phyloP scores from a whole-genome alignment of 148 eudicot species.

The Simmondsia chinensis region DNA sequence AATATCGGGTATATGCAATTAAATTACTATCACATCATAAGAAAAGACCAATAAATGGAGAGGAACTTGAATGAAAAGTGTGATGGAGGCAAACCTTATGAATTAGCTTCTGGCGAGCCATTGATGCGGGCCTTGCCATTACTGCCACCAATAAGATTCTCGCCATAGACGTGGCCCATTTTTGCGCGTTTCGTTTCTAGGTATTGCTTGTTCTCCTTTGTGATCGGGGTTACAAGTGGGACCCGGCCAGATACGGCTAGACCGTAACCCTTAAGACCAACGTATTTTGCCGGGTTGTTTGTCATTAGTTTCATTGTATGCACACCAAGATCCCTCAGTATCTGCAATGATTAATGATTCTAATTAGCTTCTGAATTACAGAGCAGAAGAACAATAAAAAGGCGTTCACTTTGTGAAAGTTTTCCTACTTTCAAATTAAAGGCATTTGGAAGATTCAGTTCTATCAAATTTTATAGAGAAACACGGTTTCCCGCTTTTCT shows the following conservation, averaged over 20 bases:
- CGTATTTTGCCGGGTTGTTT: conserved; percentile 82
- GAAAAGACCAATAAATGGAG: too few species aligned
- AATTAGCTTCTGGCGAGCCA: too few species aligned
- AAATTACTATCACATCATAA: too few species aligned
- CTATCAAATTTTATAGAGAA: too few species aligned
- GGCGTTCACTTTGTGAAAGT: too few species aligned
- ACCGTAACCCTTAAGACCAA: conserved; percentile 80
- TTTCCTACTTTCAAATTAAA: neutral
- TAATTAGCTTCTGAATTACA: neutral
- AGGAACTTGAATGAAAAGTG: too few species aligned
- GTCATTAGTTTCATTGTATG: conserved; percentile 92
- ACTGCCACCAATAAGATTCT: too few species aligned
- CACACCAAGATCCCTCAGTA: conserved; percentile 77
- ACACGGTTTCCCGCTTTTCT: too few species aligned
- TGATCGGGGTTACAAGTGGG: conserved; percentile 72
- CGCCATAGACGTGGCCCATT: conserved; percentile 88
- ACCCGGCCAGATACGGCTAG: conserved; percentile 73
- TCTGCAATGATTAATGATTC: conserved; percentile 33
- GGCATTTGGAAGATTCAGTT: neutral
- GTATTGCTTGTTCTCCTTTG: conserved; percentile 78
- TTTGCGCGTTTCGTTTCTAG: conserved; percentile 76
- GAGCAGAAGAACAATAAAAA: neutral
- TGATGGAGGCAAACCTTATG: too few species aligned
- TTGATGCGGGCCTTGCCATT: too few species aligned
- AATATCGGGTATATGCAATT: too few species aligned